Evolutionary conservation across 192 early-diverging fungal species (phyloP).

Genomic region (Rhizoclosmatium sp.): DNA sequence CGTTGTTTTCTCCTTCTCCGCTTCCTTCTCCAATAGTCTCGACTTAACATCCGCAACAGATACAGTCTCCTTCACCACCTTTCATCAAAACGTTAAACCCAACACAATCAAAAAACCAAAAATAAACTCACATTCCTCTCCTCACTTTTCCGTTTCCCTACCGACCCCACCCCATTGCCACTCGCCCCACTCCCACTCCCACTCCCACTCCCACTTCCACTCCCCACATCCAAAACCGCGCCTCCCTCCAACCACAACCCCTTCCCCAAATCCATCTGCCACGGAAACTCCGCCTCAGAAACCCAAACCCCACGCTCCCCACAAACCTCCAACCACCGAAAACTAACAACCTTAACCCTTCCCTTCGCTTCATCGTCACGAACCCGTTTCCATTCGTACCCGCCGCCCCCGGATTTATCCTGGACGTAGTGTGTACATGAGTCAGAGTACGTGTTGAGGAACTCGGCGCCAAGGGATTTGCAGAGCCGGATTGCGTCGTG

Average conservation of each 20-base stretch:
- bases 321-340: slow-evolving; percentile 49
- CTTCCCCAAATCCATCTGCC: slow-evolving; percentile 49
- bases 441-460: slow-evolving; percentile 40
- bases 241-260: slow-evolving; percentile 30
- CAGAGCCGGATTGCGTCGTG: slow-evolving; percentile 37
- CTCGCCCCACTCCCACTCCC: background rate
- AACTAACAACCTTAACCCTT: slow-evolving; percentile 47
- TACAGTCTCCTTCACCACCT: too few relatives aligned
- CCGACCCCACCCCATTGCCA: background rate
- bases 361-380: background rate
- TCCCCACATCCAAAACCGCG: background rate
- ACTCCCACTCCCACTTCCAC: background rate
- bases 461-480: slow-evolving; percentile 40
- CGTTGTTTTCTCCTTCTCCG: too few relatives aligned
- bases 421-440: slow-evolving; percentile 57
- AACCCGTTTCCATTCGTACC: slow-evolving; percentile 50
- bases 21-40: too few relatives aligned
- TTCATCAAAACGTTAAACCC: background rate
- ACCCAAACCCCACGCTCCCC: slow-evolving; percentile 40
- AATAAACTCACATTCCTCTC: background rate
- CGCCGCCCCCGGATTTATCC: slow-evolving; percentile 24
- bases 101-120: background rate
- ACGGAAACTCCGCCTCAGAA: slow-evolving; percentile 51
- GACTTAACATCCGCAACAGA: too few relatives aligned
- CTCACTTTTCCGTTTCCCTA: background rate